phyloP scores from a whole-genome alignment of 2,329 filamentous ascomycete genomes.

The Trichoderma aggressivum region DNA sequence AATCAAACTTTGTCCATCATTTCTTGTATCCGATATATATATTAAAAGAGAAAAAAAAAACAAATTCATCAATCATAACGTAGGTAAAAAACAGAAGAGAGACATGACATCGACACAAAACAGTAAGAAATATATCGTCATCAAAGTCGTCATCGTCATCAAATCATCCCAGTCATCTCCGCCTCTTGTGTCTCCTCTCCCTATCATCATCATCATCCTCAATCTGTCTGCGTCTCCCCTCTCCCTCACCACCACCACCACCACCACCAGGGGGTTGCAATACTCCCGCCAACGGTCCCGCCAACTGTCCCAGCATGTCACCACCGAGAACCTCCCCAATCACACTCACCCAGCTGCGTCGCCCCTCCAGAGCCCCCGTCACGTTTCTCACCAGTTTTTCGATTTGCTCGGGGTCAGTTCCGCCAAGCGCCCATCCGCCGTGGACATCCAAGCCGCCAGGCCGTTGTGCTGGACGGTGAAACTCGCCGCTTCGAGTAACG shows the following conservation, averaged over 20 bases:
- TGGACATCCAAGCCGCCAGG: slow-evolving; percentile 36
- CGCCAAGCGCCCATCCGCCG: slow-evolving; percentile 45
- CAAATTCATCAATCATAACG: background rate
- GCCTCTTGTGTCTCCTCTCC: slow-evolving; percentile 5
- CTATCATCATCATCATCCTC: background rate
- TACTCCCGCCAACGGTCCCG: slow-evolving; percentile 4
- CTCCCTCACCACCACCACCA: background rate
- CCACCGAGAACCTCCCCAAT: slow-evolving; percentile 25
- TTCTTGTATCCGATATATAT: background rate
- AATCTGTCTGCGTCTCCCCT: background rate
- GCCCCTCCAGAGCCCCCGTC: slow-evolving; percentile 30
- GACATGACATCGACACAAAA: background rate
- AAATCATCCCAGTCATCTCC: slow-evolving; percentile 6
- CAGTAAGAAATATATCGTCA: background rate
- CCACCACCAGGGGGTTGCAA: background rate
- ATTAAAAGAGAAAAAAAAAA: background rate
- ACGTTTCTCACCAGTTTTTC: slow-evolving; percentile 35
- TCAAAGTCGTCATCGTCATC: slow-evolving; percentile 13
- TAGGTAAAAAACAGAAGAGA: background rate
- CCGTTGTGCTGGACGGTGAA: slow-evolving; percentile 37
- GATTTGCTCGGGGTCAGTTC: slow-evolving; percentile 41
- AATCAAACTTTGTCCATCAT: background rate
- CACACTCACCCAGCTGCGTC: slow-evolving; percentile 26
- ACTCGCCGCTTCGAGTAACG: slow-evolving; percentile 42
- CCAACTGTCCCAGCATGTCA: background rate